A percentile compares a stretch with the other conserved stretches of the same genome.
Conservation (phyloP, 106 monocot genomes). For the Phalaenopsis equestris region DNA sequence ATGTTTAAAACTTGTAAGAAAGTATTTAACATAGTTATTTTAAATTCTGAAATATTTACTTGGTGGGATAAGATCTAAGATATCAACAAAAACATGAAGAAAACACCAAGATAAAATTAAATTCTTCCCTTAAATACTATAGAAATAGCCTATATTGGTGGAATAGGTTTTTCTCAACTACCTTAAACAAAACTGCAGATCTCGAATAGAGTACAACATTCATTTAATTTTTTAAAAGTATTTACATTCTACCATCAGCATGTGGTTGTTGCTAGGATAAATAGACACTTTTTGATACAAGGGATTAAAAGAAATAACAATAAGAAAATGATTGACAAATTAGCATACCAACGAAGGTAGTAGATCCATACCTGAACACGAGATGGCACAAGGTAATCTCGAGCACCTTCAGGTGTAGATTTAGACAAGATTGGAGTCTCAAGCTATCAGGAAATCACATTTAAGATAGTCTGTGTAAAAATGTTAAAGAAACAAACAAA, state of each 20-base stretch:
- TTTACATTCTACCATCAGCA: neutral
- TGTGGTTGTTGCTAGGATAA: neutral
- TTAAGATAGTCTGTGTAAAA: neutral
- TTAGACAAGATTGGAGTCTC: constrained; percentile 97
- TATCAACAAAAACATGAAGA: neutral
- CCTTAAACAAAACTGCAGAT: neutral
- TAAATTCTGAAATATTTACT: neutral
- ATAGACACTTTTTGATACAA: neutral
- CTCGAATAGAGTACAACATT: neutral
- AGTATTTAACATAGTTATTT: neutral
- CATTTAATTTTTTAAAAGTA: neutral
- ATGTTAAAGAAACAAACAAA: neutral
- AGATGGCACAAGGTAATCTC: constrained; percentile 98
- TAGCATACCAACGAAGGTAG: neutral
- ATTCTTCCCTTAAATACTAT: neutral
- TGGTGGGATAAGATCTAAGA: neutral
- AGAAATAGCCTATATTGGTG: neutral
- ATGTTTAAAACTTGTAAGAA: neutral
- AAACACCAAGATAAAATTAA: neutral
- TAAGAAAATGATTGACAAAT: neutral
- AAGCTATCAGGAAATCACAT: constrained; percentile 57
- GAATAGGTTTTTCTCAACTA: neutral
- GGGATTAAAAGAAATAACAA: neutral
- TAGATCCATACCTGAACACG: constrained; percentile 76
- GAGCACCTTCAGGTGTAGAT: constrained; percentile 99